Evolutionary conservation across 495 filamentous ascomycete species (phyloP).

Genomic region (Trichoderma reesei): DNA sequence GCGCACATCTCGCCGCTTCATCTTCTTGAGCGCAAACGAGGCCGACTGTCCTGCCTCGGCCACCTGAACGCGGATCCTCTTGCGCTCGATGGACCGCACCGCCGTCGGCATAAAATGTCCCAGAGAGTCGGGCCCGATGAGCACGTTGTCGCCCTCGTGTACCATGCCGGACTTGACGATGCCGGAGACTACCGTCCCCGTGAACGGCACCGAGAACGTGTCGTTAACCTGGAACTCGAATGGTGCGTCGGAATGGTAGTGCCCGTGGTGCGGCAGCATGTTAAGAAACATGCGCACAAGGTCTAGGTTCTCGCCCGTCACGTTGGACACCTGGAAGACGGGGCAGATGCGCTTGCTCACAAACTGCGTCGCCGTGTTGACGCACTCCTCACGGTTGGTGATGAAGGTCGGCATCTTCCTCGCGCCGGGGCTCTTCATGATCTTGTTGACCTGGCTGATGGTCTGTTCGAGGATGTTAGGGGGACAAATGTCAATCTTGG

Average conservation of each 20-base stretch:
- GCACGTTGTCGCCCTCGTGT: constrained; percentile 80
- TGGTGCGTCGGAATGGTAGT: constrained; percentile 76
- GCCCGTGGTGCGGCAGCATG: constrained; percentile 88
- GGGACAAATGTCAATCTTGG: constrained; percentile 98
- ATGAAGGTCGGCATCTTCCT: constrained; percentile 97
- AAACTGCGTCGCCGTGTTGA: constrained; percentile 93
- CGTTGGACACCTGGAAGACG: constrained; percentile 96
- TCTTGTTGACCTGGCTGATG: constrained; percentile 80
- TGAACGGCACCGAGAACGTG: constrained; percentile 97
- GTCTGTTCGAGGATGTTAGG: constrained; percentile 93
- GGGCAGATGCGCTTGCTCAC: constrained; percentile 92
- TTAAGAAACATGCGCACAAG: constrained; percentile 85
- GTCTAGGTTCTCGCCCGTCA: constrained; percentile 77
- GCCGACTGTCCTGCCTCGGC: constrained; percentile 89
- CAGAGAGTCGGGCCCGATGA: constrained; percentile 84
- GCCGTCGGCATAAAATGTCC: constrained; percentile 86
- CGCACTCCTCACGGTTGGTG: constrained; percentile 79
- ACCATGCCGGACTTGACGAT: constrained; percentile 84
- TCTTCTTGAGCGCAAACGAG: constrained; percentile 77
- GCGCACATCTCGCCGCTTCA: constrained; percentile 84
- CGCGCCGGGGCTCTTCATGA: constrained; percentile 87
- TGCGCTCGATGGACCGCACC: constrained; percentile 89
- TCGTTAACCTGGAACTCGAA: constrained; percentile 98
- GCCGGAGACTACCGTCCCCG: constrained; percentile 90
- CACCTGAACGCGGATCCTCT: constrained; percentile 81